Evolutionary conservation across 139 green algal genomes (phyloP).

Genomic region (Pedinophyceae sp.): DNA sequence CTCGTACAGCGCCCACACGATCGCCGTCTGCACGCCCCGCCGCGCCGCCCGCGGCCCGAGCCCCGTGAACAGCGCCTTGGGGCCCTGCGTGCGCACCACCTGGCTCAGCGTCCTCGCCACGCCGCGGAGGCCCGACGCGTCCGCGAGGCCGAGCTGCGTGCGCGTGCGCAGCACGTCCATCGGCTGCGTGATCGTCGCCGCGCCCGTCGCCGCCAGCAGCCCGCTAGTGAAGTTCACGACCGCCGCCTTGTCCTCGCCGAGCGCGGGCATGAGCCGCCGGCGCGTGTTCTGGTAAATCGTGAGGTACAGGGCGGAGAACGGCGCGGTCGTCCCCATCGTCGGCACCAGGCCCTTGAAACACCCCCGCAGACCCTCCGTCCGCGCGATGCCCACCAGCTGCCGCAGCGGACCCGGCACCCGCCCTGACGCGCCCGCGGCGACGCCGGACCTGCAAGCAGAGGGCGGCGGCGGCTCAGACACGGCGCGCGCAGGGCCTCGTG

Average conservation of each 20-base stretch:
- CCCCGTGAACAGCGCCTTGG: background rate
- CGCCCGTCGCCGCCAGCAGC: conserved; percentile 47
- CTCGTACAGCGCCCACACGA: conserved; percentile 83
- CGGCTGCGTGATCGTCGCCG: conserved; percentile 72
- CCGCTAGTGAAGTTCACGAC: conserved; percentile 53
- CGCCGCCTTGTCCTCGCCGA: no score
- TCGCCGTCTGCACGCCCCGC: conserved; percentile 62
- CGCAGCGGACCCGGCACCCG: background rate
- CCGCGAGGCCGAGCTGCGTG: conserved; percentile 44
- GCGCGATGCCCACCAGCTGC: conserved; percentile 11
- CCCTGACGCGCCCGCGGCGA: no score
- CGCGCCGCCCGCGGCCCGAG: conserved; percentile 25
- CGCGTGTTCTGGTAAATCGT: no score
- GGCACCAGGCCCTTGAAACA: conserved; percentile 54
- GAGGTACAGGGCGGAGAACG: conserved; percentile 88
- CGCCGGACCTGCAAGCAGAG: background rate
- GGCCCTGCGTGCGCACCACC: conserved; percentile 10
- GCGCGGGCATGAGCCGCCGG: no score
- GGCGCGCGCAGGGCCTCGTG: conserved; percentile 1
- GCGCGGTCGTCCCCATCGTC: conserved; percentile 72
- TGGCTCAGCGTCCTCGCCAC: conserved; percentile 2
- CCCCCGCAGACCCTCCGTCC: conserved; percentile 11
- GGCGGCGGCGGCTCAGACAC: background rate
- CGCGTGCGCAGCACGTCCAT: conserved; percentile 63
- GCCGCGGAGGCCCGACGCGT: background rate